phyloP scores from a whole-genome alignment of 2,329 filamentous ascomycete species.

The Aspergillus hiratsukae region DNA sequence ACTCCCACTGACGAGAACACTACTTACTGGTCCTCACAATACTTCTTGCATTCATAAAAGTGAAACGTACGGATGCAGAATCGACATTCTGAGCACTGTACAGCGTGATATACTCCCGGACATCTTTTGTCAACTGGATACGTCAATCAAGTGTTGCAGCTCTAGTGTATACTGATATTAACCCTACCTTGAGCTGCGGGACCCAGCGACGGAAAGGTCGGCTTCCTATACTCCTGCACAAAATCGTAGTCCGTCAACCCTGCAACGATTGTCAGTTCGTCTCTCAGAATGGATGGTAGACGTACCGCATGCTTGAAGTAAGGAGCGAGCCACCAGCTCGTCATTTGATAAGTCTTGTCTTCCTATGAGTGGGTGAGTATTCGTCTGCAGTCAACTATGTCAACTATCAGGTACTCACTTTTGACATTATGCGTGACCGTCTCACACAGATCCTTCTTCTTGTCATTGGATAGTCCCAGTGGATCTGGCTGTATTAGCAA shows the following conservation, averaged over 20 bases:
- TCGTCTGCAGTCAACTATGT: too few relatives aligned
- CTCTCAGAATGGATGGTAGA: too few relatives aligned
- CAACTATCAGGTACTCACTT: conserved; percentile 1
- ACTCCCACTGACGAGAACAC: too few relatives aligned
- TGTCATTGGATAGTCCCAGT: conserved; percentile 1
- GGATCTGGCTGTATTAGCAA: neutral
- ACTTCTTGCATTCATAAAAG: conserved; percentile 4
- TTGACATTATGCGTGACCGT: conserved; percentile 1
- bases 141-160: neutral
- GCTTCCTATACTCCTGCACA: conserved; percentile 6
- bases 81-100: conserved; percentile 7
- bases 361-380: neutral
- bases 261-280: neutral
- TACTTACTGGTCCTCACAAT: conserved; percentile 3
- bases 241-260: conserved; percentile 6
- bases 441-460: neutral
- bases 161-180: too few relatives aligned
- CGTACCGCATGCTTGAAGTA: conserved; percentile 6
- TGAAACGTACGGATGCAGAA: conserved; percentile 7
- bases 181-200: conserved; percentile 3
- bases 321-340: neutral
- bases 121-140: neutral
- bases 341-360: conserved; percentile 3
- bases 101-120: conserved; percentile 3
- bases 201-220: conserved; percentile 6